Conservation (phyloP, 768 basidiomycete genomes). For the Leccinum barrowsii region DNA sequence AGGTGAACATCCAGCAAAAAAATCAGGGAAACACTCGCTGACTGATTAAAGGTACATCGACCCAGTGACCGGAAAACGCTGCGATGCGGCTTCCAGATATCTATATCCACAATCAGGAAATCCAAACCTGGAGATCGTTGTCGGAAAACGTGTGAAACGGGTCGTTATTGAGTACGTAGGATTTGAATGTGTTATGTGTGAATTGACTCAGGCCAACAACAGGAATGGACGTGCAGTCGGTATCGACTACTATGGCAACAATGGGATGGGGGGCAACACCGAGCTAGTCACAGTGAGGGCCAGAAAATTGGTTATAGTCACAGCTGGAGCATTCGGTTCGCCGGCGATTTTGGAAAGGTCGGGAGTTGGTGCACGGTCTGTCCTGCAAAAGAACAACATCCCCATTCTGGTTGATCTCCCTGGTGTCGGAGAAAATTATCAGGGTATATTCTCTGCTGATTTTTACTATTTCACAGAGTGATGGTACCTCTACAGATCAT, state of each 20-base stretch:
- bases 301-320: constrained; percentile 41
- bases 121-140: constrained; percentile 28
- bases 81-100: constrained; percentile 31
- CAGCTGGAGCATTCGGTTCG: constrained; percentile 53
- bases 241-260: constrained; percentile 29
- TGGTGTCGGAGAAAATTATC: constrained; percentile 20
- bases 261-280: constrained; percentile 12
- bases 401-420: constrained; percentile 20
- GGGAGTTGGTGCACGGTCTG: constrained; percentile 55
- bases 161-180: background rate
- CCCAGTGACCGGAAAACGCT: constrained; percentile 32
- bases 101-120: constrained; percentile 33
- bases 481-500: constrained; percentile 25
- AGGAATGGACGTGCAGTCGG: constrained; percentile 36
- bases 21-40: background rate
- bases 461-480: background rate
- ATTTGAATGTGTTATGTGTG: background rate
- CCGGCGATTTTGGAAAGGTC: constrained; percentile 56
- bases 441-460: constrained; percentile 35
- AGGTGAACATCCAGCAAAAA: constrained; percentile 4
- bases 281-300: constrained; percentile 25
- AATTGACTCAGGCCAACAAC: background rate
- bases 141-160: constrained; percentile 17
- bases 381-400: constrained; percentile 48
- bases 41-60: constrained; percentile 47